Evolutionary conservation across 768 basidiomycete genomes (phyloP), one percentile per base, ranked within the genome.

Genomic region (Boletus rubroflammeus): DNA sequence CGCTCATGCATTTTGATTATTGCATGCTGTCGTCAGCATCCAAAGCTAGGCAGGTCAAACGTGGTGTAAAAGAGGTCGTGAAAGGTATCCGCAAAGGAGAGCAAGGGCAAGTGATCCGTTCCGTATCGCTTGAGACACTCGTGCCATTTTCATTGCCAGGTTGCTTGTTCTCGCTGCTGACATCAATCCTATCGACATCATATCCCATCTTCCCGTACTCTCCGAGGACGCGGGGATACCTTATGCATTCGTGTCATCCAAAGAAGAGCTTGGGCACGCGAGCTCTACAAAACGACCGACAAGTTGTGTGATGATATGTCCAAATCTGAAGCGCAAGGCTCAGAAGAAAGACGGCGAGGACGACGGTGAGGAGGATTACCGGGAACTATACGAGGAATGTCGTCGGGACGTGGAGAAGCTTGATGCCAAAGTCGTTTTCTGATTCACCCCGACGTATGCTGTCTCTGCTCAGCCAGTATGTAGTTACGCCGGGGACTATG

Each of bases 231-330:
- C 93, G 10, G 78, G 85, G 35, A 86, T 93, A 69, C 93, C 93
- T 1, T 96, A 94, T 66, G 79, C 94, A 46, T 95, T 93, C 67
- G 89, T 95, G 14, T 66, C 86, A 3, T 94, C 90, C 4, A 97
- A 96, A 68, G 97, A 98, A 72, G 93, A 96, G 67, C 85, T 99
- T 28, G 97, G 97, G 0, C 86, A 90, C 62, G 92, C 95, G 17
- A 93, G 93, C 67, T 89, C 92, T 47, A 99, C 97, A 41, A 99
- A 99, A 76, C 86, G 97, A 62, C 96, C 97, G 32, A 99, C 97
- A 46, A 96, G 93, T 62, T 98, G 95, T 71, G 95, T 99, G 5
- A 90, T 99, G 84, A 79, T 98, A 49, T 94, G 90, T 69, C 90
- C 91, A 1, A 78, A 86, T 66, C 78, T 83, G 68, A 90, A 91